Evolutionary conservation across 768 basidiomycete species (phyloP).

Genomic region (Mycena belliarum): DNA sequence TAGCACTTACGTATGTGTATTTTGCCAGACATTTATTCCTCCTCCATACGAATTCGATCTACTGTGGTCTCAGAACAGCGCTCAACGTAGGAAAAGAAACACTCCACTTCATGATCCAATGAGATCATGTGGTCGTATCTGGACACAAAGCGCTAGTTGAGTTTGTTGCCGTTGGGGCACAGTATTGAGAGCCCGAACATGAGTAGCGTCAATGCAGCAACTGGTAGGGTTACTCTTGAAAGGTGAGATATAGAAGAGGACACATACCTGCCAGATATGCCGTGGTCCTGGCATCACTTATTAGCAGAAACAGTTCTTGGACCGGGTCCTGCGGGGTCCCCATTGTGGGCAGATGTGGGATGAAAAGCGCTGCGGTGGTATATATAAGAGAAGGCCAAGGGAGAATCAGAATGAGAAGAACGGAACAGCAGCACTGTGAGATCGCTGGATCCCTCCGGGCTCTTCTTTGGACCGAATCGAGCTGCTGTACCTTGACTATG

Average conservation of each 20-base stretch:
- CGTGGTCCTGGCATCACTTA: slow-evolving; percentile 7
- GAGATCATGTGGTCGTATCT: slow-evolving; percentile 12
- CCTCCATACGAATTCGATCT: slow-evolving; percentile 12
- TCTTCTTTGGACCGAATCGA: no score
- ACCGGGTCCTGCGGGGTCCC: no score
- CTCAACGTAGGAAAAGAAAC: not conserved
- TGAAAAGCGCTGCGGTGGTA: no score
- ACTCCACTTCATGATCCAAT: slow-evolving; percentile 2
- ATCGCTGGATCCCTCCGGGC: no score
- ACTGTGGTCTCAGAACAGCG: not conserved
- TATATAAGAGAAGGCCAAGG: no score
- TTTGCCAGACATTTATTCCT: slow-evolving; percentile 5
- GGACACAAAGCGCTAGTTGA: not conserved
- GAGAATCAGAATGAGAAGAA: no score
- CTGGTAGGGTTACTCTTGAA: not conserved
- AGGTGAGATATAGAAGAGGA: not conserved
- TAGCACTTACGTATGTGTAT: slow-evolving; percentile 2
- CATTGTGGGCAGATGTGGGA: no score
- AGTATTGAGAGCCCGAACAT: not conserved
- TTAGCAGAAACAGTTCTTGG: not conserved
- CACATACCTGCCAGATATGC: slow-evolving; percentile 13
- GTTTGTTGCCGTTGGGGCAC: not conserved
- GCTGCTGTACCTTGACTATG: no score
- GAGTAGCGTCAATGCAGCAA: slow-evolving; percentile 3
- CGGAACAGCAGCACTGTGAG: no score